A percentile compares a stretch with the other conserved stretches of the same genome.
Conservation (phyloP, 192 early-diverging fungal species). For the Phycomyces nitens region DNA sequence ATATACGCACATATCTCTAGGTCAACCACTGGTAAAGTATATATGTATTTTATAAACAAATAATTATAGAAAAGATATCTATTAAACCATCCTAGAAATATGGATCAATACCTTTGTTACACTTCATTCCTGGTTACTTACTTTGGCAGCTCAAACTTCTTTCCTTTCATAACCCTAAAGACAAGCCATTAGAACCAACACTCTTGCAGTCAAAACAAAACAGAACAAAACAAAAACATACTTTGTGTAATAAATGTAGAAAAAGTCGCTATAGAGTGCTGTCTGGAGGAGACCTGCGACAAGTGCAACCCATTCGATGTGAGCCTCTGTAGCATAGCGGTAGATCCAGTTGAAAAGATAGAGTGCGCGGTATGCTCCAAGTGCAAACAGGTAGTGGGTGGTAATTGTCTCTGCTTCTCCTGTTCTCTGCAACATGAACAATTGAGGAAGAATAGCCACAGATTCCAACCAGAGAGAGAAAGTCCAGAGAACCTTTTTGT, state of each 20-base stretch:
- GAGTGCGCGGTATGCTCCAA: conserved; percentile 87
- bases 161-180: conserved; percentile 62
- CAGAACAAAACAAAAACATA: conserved; percentile 28
- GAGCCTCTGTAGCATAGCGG: conserved; percentile 49
- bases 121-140: conserved; percentile 4
- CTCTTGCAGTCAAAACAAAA: neutral
- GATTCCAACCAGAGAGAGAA: conserved; percentile 97
- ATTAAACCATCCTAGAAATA: conserved; percentile 7
- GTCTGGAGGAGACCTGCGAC: conserved; percentile 92
- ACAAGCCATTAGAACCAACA: too few species aligned
- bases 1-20: too few species aligned
- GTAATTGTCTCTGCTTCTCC: conserved; percentile 99
- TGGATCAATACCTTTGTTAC: neutral
- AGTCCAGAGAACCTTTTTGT: conserved; percentile 82
- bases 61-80: too few species aligned
- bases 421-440: conserved; percentile 95
- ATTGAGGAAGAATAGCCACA: conserved; percentile 95
- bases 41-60: too few species aligned
- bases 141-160: conserved; percentile 68
- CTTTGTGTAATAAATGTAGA: conserved; percentile 91
- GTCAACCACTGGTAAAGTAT: too few species aligned
- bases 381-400: conserved; percentile 96
- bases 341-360: conserved; percentile 96
- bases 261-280: conserved; percentile 94
- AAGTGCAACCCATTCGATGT: conserved; percentile 81